These are phyloP conservation scores for Carpinus viminea DNA, from an alignment of 306 rosid species.

Conservation along the genomic window DNA sequence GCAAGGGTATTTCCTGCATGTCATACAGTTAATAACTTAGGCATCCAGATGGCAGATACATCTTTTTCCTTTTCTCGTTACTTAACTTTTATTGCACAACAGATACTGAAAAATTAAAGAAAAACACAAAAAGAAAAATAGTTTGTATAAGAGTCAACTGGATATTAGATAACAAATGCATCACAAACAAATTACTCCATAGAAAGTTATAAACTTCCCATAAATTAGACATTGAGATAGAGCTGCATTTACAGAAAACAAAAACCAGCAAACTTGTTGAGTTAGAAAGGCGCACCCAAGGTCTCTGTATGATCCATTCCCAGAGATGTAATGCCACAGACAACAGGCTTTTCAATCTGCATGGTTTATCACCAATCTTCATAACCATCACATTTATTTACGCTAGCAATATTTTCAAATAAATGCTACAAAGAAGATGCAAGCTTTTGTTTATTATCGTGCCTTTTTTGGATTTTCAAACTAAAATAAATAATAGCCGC, in stretches of 20 bases:
- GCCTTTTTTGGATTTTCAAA: not conserved
- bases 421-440: not conserved
- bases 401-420: not conserved
- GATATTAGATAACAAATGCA: slow-evolving; percentile 19
- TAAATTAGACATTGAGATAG: not conserved
- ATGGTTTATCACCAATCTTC: slow-evolving; percentile 29
- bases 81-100: not conserved
- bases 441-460: not conserved
- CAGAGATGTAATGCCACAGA: slow-evolving; percentile 78
- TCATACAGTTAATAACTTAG: not conserved
- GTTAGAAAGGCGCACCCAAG: slow-evolving; percentile 47
- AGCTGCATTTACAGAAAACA: slow-evolving; percentile 21
- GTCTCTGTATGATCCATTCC: slow-evolving; percentile 75
- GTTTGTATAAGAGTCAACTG: slow-evolving; percentile 8
- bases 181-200: slow-evolving; percentile 1
- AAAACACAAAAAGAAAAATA: slow-evolving; percentile 6
- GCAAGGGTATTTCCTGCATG: slow-evolving; percentile 63
- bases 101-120: not conserved
- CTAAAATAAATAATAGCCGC: not conserved
- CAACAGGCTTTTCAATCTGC: slow-evolving; percentile 68
- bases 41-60: not conserved
- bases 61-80: slow-evolving; percentile 3
- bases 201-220: not conserved
- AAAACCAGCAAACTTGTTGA: slow-evolving; percentile 16
- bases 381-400: slow-evolving; percentile 8